Percentiles rank a stretch among this genome's conserved stretches.
phyloP scores from a whole-genome alignment of 192 early-diverging fungal species.

The Spinellus fusiger region DNA sequence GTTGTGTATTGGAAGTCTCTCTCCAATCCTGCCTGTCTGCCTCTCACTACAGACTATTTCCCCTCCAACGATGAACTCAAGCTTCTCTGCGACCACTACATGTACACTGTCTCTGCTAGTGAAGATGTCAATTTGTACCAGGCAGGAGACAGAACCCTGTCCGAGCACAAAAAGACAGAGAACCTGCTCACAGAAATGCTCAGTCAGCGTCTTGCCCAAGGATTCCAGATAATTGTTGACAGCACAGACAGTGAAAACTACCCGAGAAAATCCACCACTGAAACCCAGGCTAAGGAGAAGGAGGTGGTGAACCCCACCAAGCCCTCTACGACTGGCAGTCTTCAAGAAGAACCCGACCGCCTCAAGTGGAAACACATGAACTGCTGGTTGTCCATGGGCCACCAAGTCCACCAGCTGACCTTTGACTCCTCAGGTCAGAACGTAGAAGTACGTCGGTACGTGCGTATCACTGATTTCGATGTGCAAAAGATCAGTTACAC shows the following conservation, averaged over 20 bases:
- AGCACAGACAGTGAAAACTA: conserved; percentile 2
- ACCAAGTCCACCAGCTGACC: conserved; percentile 83
- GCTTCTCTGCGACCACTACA: conserved; percentile 68
- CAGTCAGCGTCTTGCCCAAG: conserved; percentile 84
- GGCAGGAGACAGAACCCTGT: conserved; percentile 31
- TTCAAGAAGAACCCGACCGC: background rate
- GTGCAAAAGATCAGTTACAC: conserved; percentile 57
- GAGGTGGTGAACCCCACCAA: background rate
- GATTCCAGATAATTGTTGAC: conserved; percentile 80
- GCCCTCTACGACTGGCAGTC: background rate
- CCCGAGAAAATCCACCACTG: background rate
- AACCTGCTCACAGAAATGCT: conserved; percentile 79
- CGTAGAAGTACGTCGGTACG: conserved; percentile 85
- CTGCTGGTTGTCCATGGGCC: conserved; percentile 82
- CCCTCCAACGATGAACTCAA: conserved; percentile 63
- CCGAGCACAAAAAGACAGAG: conserved; percentile 39
- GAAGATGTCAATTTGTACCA: conserved; percentile 41
- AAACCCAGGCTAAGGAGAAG: background rate
- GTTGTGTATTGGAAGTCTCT: conserved; percentile 84
- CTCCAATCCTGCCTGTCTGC: conserved; percentile 88
- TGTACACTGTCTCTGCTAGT: conserved; percentile 61
- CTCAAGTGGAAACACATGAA: conserved; percentile 14
- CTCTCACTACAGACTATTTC: conserved; percentile 85
- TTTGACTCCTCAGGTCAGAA: conserved; percentile 60
- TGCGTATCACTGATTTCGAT: conserved; percentile 58